Base-by-base conservation (phyloP, 805 yeast genomes). In the Kodamaea nitidulidarum region DNA sequence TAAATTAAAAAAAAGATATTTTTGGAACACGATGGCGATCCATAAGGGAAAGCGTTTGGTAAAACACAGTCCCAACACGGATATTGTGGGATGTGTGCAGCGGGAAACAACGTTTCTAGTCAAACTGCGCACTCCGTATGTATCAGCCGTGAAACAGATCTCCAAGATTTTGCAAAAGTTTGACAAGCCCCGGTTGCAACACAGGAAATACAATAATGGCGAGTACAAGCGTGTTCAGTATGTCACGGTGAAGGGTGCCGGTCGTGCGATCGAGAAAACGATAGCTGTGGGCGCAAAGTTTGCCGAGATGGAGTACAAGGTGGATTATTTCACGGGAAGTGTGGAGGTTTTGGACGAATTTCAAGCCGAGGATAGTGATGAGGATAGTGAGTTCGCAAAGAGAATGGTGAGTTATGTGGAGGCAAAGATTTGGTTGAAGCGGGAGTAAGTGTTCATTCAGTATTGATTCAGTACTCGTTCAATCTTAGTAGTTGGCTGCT, bases 281-380 rank as follows among this genome's bases (percentile, higher is more conserved):
- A 44, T 84, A n/a, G 65, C 80, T 10, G 45, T 88, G 1, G 95
- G 78, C 0, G 55, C 78, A 18, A 73, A 78, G 50, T 83, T 80
- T 52, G 75, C 75, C 48, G 71, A 74, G 24, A 62, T 70, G 29
- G 70, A 73, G 7, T 65, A 73, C 52, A 65, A 54, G 42, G 76
- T 85, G 7, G 87, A 83, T 9, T 51, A 84, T 1, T 55, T 60
- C 20, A 88, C 96, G 0, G 80, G 74, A 16, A 77, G 82, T 4
- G 70, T 83, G 0, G 74, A 75, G 17, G 88, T 88, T 0, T 54
- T 85, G 17, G 96, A 88, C 58, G 95, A 87, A 58, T 68, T 80
- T 33, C 47, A 52, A 32, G 43, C 35, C 25, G 36, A 38, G 15
- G 52, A 44, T 26, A 45, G 38, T 7, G 55, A 51, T 11, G 65